These are phyloP conservation scores for Arctostaphylos glauca DNA, from an alignment of 148 eudicot genomes.

Conservation along the genomic window DNA sequence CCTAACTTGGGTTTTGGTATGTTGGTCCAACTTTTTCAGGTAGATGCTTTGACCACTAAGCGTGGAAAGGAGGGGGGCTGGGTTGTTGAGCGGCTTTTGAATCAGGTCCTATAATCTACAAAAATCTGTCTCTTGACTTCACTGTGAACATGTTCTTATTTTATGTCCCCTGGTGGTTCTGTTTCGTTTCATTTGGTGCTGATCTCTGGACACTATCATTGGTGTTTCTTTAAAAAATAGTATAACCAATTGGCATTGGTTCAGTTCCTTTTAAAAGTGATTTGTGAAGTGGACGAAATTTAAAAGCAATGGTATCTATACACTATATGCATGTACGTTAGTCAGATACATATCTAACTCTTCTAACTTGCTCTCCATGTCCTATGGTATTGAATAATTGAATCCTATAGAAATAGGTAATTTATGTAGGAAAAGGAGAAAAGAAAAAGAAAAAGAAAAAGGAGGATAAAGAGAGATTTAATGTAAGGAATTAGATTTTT, in stretches of 20 bases:
- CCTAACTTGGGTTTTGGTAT: not conserved
- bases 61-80: slow-evolving; percentile 78
- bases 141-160: not conserved
- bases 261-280: not conserved
- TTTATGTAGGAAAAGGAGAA: not conserved
- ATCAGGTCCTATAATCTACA: slow-evolving; percentile 45
- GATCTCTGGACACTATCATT: not conserved
- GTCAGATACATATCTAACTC: not conserved
- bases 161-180: not conserved
- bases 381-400: not conserved
- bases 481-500: not conserved
- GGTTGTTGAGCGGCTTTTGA: slow-evolving; percentile 74
- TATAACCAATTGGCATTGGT: not conserved
- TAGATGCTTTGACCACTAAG: slow-evolving; percentile 77
- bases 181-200: not conserved
- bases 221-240: not conserved
- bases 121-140: not conserved
- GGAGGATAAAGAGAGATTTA: not conserved
- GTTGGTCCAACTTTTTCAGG: slow-evolving; percentile 31
- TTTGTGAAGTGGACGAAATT: not conserved
- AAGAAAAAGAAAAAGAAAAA: not conserved
- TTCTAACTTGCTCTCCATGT: not conserved
- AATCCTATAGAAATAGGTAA: not conserved
- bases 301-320: not conserved
- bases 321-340: not conserved